These are phyloP conservation scores for Colletotrichum sansevieriae DNA, from an alignment of 2,329 filamentous ascomycete genomes.

Conservation along the genomic window DNA sequence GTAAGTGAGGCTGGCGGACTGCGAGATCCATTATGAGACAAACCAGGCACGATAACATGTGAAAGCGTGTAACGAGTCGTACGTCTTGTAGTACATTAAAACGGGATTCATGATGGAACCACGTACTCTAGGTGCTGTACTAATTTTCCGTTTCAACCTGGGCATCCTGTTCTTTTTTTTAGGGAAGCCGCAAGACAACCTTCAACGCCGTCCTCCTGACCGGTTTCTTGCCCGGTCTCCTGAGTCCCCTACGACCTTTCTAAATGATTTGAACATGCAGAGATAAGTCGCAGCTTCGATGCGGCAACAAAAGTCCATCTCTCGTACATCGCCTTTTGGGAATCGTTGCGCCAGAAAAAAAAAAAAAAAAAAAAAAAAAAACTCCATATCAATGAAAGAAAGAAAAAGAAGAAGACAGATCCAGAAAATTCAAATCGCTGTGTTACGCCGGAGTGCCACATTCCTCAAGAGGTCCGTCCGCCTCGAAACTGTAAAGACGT, in stretches of 20 bases:
- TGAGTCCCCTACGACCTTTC: slow-evolving; percentile 33
- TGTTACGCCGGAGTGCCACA: slow-evolving; percentile 63
- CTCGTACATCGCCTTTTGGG: slow-evolving; percentile 37
- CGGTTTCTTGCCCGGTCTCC: not conserved
- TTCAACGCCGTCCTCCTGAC: slow-evolving; percentile 17
- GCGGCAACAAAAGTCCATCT: slow-evolving; percentile 14
- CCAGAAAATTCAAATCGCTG: not conserved
- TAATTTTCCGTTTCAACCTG: not conserved
- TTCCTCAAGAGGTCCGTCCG: slow-evolving; percentile 60
- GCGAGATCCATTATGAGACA: slow-evolving; percentile 16
- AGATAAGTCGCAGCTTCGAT: not conserved
- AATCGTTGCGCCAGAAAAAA: slow-evolving; percentile 30
- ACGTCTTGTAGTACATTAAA: slow-evolving; percentile 27
- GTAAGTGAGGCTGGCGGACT: slow-evolving; percentile 23
- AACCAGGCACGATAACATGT: slow-evolving; percentile 11
- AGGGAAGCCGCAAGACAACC: not conserved
- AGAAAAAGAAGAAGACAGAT: not conserved
- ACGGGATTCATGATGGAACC: slow-evolving; percentile 19
- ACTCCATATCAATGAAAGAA: slow-evolving; percentile 3
- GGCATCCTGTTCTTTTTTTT: slow-evolving; percentile 5
- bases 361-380: slow-evolving; percentile 1
- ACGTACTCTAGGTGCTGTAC: slow-evolving; percentile 9
- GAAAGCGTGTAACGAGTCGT: slow-evolving; percentile 28
- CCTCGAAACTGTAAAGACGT: slow-evolving; percentile 82
- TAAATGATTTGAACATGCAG: slow-evolving; percentile 34